Percentiles rank a stretch among this genome's conserved stretches.
These are phyloP conservation scores for Diplotaxis tenuifolia DNA, from an alignment of 345 rosid genomes.

Conservation along the genomic window DNA sequence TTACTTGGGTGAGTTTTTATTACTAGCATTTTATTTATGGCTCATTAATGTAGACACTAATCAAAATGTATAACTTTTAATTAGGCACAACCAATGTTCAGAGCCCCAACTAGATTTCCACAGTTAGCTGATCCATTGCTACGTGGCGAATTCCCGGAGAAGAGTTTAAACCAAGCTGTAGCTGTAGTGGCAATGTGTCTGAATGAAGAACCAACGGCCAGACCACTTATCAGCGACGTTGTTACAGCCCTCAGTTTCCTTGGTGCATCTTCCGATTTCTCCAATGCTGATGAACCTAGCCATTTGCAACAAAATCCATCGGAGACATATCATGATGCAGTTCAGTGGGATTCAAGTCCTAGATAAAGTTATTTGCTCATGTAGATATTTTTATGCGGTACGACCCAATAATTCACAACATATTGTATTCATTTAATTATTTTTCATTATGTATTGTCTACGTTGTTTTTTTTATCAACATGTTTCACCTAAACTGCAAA, in stretches of 20 bases:
- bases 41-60: not conserved
- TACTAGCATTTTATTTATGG: not conserved
- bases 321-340: not conserved
- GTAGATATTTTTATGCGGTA: not conserved
- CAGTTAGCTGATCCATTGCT: not conserved
- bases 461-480: not conserved
- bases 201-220: not conserved
- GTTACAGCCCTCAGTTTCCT: not conserved
- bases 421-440: not conserved
- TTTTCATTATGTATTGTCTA: not conserved
- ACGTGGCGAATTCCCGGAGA: not conserved
- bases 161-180: not conserved
- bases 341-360: not conserved
- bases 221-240: not conserved
- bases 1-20: constrained; percentile 81
- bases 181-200: not conserved
- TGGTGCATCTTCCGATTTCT: not conserved
- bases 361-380: not conserved
- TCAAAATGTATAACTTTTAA: not conserved
- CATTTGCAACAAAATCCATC: not conserved
- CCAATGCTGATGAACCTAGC: not conserved
- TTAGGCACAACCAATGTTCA: not conserved
- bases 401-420: not conserved
- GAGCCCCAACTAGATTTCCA: not conserved
- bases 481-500: not conserved